A percentile compares a stretch with the other conserved stretches of the same genome.
Evolutionary conservation across 106 monocot genomes (phyloP).

Genomic region (Platanthera zijinensis): DNA sequence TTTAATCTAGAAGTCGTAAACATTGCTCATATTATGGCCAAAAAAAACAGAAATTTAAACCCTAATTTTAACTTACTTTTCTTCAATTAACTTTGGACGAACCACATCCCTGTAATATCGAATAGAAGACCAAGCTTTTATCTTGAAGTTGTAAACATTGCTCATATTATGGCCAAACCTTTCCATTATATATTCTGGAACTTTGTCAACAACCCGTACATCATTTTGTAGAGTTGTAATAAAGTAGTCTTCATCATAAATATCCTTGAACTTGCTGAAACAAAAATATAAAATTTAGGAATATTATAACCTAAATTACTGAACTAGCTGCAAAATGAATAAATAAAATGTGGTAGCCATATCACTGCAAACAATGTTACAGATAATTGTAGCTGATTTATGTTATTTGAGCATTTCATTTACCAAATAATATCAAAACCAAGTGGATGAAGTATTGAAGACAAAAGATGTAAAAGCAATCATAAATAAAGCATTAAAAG

Average conservation of each 20-base stretch:
- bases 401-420: neutral
- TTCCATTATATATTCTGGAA: constrained; percentile 92
- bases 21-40: constrained; percentile 97
- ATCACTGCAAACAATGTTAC: neutral
- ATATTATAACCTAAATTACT: neutral
- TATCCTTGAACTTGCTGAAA: constrained; percentile 95
- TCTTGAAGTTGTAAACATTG: constrained; percentile 91
- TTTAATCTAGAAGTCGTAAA: constrained; percentile 70
- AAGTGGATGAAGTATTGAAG: neutral
- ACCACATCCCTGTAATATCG: constrained; percentile 66
- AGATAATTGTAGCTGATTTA: neutral
- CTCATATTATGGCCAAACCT: constrained; percentile 95
- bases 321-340: neutral
- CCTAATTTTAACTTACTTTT: constrained; percentile 55
- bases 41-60: neutral
- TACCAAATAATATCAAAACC: neutral
- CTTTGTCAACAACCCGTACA: constrained; percentile 74
- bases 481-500: neutral
- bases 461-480: neutral
- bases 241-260: constrained; percentile 91
- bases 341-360: neutral
- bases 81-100: constrained; percentile 83
- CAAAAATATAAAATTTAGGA: neutral
- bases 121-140: constrained; percentile 89
- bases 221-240: constrained; percentile 65